A percentile compares a stretch with the other conserved stretches of the same genome.
These are phyloP conservation scores for Tillandsia leiboldiana DNA, from an alignment of 176 grass and related monocot species.

Conservation along the genomic window DNA sequence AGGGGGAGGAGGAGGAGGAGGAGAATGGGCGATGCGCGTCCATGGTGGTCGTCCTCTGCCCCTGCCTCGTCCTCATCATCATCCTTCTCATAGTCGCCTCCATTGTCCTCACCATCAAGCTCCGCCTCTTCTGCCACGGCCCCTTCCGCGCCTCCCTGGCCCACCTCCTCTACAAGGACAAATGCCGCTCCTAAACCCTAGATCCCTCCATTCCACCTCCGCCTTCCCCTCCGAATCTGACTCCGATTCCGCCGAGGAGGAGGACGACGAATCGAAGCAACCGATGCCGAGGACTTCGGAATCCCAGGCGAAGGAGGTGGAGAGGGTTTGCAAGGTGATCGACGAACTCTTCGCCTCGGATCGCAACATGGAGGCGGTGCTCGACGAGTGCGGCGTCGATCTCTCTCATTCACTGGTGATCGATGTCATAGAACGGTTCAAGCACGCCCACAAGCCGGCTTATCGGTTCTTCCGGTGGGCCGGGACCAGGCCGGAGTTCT, in stretches of 20 bases:
- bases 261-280: not conserved
- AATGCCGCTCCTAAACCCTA: slow-evolving; percentile 18
- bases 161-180: slow-evolving; percentile 43
- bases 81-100: slow-evolving; percentile 37
- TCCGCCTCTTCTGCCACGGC: slow-evolving; percentile 69
- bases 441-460: slow-evolving; percentile 24
- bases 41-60: slow-evolving; percentile 47
- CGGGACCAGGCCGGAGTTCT: not conserved
- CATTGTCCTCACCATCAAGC: slow-evolving; percentile 55
- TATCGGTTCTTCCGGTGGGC: slow-evolving; percentile 32
- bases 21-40: not conserved
- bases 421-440: slow-evolving; percentile 20
- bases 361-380: slow-evolving; percentile 29
- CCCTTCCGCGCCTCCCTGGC: slow-evolving; percentile 30
- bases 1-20: not conserved
- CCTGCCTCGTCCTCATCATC: slow-evolving; percentile 43
- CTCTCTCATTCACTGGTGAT: slow-evolving; percentile 17
- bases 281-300: not conserved
- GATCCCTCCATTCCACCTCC: slow-evolving; percentile 8
- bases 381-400: slow-evolving; percentile 11
- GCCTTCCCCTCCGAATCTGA: slow-evolving; percentile 19
- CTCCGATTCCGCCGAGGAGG: not conserved
- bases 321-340: slow-evolving; percentile 45
- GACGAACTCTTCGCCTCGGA: slow-evolving; percentile 32
- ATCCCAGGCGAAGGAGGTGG: slow-evolving; percentile 20